These are phyloP conservation scores for Mucor sp. DNA, from an alignment of 371 early-diverging fungal species.

Conservation along the genomic window DNA sequence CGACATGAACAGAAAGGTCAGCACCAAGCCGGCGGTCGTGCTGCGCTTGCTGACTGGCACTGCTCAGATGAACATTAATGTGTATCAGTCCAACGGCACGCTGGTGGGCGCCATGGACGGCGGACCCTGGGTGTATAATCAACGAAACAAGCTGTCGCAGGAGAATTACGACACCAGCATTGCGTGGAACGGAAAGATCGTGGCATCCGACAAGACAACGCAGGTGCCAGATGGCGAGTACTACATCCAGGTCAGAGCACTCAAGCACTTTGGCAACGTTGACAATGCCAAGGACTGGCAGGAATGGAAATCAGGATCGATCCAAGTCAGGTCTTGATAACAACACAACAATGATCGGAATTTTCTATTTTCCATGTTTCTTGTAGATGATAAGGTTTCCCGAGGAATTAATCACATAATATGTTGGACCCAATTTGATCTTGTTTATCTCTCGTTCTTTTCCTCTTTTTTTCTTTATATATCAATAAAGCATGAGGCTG, in stretches of 20 bases:
- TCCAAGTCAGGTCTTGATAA: conserved; percentile 10
- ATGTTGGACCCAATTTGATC: no score
- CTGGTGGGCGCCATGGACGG: conserved; percentile 1
- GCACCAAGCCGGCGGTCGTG: conserved; percentile 23
- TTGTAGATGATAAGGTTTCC: neutral
- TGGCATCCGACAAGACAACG: neutral
- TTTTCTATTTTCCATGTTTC: conserved; percentile 8
- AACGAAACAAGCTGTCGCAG: conserved; percentile 7
- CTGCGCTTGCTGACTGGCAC: conserved; percentile 27
- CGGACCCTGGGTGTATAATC: conserved; percentile 3
- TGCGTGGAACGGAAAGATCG: conserved; percentile 10
- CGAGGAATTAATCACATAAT: conserved; percentile 5
- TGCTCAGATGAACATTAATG: conserved; percentile 12
- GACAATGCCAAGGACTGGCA: conserved; percentile 31
- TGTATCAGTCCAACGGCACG: neutral
- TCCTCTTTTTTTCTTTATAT: neutral
- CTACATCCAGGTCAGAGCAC: conserved; percentile 26
- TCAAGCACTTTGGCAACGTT: conserved; percentile 38
- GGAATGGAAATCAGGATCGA: conserved; percentile 34
- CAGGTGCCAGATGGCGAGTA: conserved; percentile 33
- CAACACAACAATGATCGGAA: neutral
- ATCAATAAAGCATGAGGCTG: conserved; percentile 1
- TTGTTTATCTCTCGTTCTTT: neutral
- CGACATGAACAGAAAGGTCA: conserved; percentile 2
- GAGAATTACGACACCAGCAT: neutral